Percentiles rank a stretch among this genome's conserved stretches.
phyloP scores from a whole-genome alignment of 2,329 filamentous ascomycete species.

The Bipolaris sorokiniana region DNA sequence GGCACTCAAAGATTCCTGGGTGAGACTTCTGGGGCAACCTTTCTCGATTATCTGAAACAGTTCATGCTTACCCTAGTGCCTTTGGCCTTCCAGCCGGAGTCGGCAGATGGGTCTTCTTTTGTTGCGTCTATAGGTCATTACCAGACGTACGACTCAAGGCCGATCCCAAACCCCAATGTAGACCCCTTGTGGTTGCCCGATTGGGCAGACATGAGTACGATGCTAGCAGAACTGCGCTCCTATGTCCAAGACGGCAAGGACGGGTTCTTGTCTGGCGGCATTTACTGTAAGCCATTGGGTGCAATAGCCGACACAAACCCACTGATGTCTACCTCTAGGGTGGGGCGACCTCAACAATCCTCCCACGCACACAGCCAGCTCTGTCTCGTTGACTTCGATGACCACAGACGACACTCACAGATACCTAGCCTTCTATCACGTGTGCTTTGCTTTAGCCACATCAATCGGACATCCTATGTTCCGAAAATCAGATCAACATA shows the following conservation, averaged over 20 bases:
- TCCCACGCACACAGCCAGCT: constrained; percentile 18
- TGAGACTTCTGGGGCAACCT: constrained; percentile 36
- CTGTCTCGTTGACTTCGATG: constrained; percentile 22
- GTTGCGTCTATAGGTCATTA: constrained; percentile 32
- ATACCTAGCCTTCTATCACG: constrained; percentile 34
- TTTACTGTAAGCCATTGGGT: constrained; percentile 23
- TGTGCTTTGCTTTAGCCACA: constrained; percentile 34
- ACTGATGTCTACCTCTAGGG: constrained; percentile 8
- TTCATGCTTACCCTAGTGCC: constrained; percentile 35
- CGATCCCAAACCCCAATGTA: constrained; percentile 32
- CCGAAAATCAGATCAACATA: constrained; percentile 23
- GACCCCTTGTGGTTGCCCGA: constrained; percentile 36
- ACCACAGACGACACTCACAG: constrained; percentile 27
- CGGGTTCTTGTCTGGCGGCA: constrained; percentile 30
- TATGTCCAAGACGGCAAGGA: constrained; percentile 37
- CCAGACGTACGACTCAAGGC: constrained; percentile 38
- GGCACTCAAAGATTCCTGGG: constrained; percentile 30
- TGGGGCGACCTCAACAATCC: constrained; percentile 32
- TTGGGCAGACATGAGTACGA: constrained; percentile 25
- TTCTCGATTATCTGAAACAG: constrained; percentile 34
- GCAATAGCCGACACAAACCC: neutral
- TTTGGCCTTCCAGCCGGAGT: constrained; percentile 22
- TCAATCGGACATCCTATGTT: constrained; percentile 22
- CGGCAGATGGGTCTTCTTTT: constrained; percentile 29
- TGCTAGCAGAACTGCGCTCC: constrained; percentile 29